Conservation (phyloP, 2,329 filamentous ascomycete genomes). For the Phaeosphaeria sp. region DNA sequence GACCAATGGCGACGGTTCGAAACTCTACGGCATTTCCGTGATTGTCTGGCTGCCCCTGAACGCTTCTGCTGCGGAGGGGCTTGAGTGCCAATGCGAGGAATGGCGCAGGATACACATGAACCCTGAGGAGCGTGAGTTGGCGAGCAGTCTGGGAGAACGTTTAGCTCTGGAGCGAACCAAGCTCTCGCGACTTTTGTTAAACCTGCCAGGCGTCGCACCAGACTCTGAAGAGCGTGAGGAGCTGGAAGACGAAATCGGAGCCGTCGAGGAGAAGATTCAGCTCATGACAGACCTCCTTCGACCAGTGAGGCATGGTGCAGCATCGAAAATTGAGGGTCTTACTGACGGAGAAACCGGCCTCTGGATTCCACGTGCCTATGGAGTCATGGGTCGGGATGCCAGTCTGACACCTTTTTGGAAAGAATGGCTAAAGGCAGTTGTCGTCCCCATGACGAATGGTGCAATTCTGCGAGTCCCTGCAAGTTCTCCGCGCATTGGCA, state of each 20-base stretch:
- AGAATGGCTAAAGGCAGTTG: conserved; percentile 91
- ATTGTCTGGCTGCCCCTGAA: conserved; percentile 93
- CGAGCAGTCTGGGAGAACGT: conserved; percentile 87
- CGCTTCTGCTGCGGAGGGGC: conserved; percentile 78
- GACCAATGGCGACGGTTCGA: conserved; percentile 91
- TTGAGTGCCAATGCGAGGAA: conserved; percentile 68
- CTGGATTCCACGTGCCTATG: conserved; percentile 94
- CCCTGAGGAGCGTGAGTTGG: conserved; percentile 86
- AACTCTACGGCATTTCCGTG: conserved; percentile 88
- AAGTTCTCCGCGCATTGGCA: conserved; percentile 86
- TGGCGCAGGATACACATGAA: conserved; percentile 75
- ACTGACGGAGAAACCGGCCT: conserved; percentile 94
- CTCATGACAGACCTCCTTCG: conserved; percentile 96
- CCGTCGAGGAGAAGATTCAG: conserved; percentile 94
- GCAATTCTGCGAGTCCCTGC: conserved; percentile 80
- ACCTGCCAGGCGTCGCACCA: conserved; percentile 79
- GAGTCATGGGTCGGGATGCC: conserved; percentile 84
- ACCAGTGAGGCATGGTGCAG: conserved; percentile 89
- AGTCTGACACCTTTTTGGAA: conserved; percentile 94
- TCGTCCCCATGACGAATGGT: conserved; percentile 96
- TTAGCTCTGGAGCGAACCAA: conserved; percentile 87
- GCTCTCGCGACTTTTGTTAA: conserved; percentile 83
- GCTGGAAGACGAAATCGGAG: conserved; percentile 92
- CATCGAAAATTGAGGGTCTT: conserved; percentile 94
- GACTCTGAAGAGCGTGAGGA: conserved; percentile 81